Conservation (phyloP, 1,284 basidiomycete species). For the Trichosporon ovoides region DNA sequence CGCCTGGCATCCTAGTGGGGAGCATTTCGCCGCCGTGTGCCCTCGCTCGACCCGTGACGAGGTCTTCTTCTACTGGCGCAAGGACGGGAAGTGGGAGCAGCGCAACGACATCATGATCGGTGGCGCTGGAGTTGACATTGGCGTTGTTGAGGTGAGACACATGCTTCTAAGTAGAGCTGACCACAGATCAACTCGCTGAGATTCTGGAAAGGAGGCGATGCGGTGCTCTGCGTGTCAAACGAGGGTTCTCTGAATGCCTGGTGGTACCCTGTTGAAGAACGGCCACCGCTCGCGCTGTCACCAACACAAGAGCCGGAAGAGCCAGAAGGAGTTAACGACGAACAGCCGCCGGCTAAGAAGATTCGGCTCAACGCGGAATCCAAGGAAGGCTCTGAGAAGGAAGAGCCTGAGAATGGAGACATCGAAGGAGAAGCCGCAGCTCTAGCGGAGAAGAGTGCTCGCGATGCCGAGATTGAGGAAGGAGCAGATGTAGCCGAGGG, state of each 20-base stretch:
- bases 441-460: neutral
- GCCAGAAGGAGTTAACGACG: constrained; percentile 6
- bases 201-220: constrained; percentile 34
- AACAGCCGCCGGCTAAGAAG: constrained; percentile 15
- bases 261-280: constrained; percentile 31
- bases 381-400: neutral
- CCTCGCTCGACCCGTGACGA: constrained; percentile 30
- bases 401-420: neutral
- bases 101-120: constrained; percentile 35
- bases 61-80: constrained; percentile 36
- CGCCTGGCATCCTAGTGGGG: constrained; percentile 38
- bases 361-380: neutral
- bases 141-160: constrained; percentile 36
- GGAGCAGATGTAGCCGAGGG: constrained; percentile 6
- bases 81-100: constrained; percentile 27
- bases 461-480: constrained; percentile 12
- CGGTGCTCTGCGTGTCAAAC: constrained; percentile 39
- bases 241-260: constrained; percentile 41
- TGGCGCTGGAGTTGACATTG: constrained; percentile 27
- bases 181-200: constrained; percentile 39
- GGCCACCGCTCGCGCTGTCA: constrained; percentile 4
- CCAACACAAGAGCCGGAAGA: constrained; percentile 7
- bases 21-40: constrained; percentile 40
- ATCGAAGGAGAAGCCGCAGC: constrained; percentile 9
- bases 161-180: constrained; percentile 11